These are phyloP conservation scores for Elsinoe batatas DNA, from an alignment of 2,329 filamentous ascomycete genomes.

Conservation along the genomic window DNA sequence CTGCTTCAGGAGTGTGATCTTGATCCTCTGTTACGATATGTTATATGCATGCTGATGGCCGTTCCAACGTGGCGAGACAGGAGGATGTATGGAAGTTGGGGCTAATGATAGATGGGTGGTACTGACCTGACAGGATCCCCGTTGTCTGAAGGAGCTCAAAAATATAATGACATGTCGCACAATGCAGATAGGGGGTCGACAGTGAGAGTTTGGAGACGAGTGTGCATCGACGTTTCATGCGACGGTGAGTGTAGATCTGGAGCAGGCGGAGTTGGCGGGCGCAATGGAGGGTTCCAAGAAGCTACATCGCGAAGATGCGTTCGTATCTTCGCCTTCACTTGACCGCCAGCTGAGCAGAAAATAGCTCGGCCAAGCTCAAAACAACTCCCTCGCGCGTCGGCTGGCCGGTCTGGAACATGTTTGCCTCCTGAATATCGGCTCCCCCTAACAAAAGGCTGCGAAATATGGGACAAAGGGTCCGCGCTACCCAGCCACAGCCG, in stretches of 20 bases:
- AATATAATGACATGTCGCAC: conserved; percentile 2
- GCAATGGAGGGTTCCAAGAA: background rate
- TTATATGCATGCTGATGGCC: background rate
- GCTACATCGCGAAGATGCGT: background rate
- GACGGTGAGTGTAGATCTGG: background rate
- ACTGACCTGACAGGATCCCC: background rate
- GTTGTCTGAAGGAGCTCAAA: conserved; percentile 2
- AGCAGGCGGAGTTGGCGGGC: conserved; percentile 2
- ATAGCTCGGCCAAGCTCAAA: background rate
- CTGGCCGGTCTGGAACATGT: conserved; percentile 1
- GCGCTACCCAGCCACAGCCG: background rate
- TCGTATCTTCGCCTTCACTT: background rate
- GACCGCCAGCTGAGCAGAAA: background rate
- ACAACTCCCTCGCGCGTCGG: background rate
- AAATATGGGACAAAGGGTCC: background rate
- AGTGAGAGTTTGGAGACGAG: conserved; percentile 5
- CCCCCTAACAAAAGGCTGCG: background rate
- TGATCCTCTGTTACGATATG: background rate
- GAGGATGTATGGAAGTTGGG: background rate
- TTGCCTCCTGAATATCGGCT: conserved; percentile 6
- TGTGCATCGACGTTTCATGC: conserved; percentile 8
- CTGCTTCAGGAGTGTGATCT: conserved; percentile 26
- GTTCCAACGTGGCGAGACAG: conserved; percentile 6
- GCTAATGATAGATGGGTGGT: background rate
- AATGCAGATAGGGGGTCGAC: conserved; percentile 1